These are phyloP conservation scores for Thielaviopsis populi DNA, from an alignment of 2,329 filamentous ascomycete species.

Conservation along the genomic window DNA sequence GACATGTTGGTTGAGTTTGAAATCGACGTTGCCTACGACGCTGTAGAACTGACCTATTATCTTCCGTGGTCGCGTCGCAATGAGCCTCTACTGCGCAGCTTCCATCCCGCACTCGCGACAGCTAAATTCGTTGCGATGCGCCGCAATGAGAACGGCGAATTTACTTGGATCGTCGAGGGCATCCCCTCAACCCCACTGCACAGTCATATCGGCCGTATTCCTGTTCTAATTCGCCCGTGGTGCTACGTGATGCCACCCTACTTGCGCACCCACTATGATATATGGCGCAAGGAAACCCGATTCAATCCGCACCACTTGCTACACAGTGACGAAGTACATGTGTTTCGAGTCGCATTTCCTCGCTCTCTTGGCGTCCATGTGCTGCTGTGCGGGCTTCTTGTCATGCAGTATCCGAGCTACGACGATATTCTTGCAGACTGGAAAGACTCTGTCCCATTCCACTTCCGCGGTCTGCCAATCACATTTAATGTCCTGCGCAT, in stretches of 20 bases:
- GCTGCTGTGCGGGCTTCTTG: slow-evolving; percentile 4
- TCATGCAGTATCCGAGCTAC: slow-evolving; percentile 7
- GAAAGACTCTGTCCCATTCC: slow-evolving; percentile 5
- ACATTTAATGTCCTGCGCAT: slow-evolving; percentile 11
- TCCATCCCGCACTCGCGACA: slow-evolving; percentile 1
- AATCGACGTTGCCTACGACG: background rate
- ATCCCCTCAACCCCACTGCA: background rate
- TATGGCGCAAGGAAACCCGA: slow-evolving; percentile 1
- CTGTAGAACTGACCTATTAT: background rate
- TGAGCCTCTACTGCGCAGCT: background rate
- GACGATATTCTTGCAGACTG: slow-evolving; percentile 4
- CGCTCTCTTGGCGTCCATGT: slow-evolving; percentile 4
- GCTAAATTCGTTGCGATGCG: background rate
- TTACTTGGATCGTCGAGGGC: slow-evolving; percentile 4
- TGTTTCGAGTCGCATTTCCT: slow-evolving; percentile 1
- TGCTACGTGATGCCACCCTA: slow-evolving; percentile 7
- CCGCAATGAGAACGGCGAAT: background rate
- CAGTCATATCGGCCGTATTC: background rate
- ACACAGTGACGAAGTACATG: slow-evolving; percentile 4
- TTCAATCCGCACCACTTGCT: slow-evolving; percentile 4
- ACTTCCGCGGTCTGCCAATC: slow-evolving; percentile 6
- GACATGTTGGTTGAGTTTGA: background rate
- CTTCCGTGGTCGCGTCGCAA: background rate
- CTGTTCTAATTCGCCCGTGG: slow-evolving; percentile 8
- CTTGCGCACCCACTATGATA: background rate